These are phyloP conservation scores for Xerocomellus intermedius DNA, from an alignment of 768 basidiomycete species.

Conservation along the genomic window DNA sequence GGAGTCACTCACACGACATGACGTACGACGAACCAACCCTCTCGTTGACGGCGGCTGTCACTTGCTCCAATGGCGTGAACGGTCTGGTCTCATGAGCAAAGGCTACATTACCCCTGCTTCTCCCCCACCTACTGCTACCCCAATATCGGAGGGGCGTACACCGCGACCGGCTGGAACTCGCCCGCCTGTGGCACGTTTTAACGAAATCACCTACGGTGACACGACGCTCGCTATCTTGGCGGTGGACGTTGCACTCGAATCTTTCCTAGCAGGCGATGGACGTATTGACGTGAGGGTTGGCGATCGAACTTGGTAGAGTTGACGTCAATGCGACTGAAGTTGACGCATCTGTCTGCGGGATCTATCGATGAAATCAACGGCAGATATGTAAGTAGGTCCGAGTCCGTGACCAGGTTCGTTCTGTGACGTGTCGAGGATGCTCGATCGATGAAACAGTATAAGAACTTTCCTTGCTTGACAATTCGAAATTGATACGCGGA, in stretches of 20 bases:
- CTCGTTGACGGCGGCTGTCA: constrained; percentile 20
- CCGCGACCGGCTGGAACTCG: constrained; percentile 31
- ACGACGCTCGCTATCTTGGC: constrained; percentile 25
- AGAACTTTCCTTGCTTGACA: not conserved
- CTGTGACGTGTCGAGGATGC: not conserved
- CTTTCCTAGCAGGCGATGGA: constrained; percentile 54
- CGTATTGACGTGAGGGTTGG: constrained; percentile 47
- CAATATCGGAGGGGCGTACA: constrained; percentile 33
- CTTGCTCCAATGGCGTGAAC: constrained; percentile 35
- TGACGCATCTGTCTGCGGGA: constrained; percentile 46
- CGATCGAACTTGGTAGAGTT: constrained; percentile 47
- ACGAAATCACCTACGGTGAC: constrained; percentile 25
- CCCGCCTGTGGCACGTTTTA: constrained; percentile 34
- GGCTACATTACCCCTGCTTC: constrained; percentile 34
- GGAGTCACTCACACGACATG: constrained; percentile 30
- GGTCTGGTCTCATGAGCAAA: constrained; percentile 29
- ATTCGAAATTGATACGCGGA: not conserved
- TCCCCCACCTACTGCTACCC: constrained; percentile 34
- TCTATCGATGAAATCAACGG: not conserved
- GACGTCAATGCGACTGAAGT: constrained; percentile 45
- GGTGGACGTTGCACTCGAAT: constrained; percentile 34
- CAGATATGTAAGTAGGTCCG: not conserved
- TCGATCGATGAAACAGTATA: not conserved
- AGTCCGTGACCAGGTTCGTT: no score
- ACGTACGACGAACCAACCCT: constrained; percentile 28